Evolutionary conservation across 2,329 filamentous ascomycete genomes (phyloP).

Genomic region (Esteya vermicola): DNA sequence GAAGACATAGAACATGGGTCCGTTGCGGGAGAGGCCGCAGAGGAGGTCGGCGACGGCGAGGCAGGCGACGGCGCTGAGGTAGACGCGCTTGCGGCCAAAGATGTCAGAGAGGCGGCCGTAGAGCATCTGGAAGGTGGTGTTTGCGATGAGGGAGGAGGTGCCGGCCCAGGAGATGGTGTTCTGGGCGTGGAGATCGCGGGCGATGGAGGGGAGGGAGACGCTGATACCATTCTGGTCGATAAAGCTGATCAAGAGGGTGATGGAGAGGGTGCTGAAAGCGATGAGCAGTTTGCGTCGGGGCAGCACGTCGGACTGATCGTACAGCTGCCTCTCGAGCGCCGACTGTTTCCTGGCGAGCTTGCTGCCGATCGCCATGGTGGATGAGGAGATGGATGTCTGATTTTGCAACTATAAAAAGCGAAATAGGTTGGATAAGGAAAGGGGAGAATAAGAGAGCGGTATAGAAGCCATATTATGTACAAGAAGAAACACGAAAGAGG

Average conservation of each 20-base stretch:
- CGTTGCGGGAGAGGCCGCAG: constrained; percentile 40
- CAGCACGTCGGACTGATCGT: constrained; percentile 38
- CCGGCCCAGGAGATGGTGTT: constrained; percentile 42
- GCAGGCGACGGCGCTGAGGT: constrained; percentile 35
- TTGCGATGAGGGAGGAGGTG: constrained; percentile 37
- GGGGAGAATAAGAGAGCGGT: too few species aligned
- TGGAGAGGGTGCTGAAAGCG: constrained; percentile 35
- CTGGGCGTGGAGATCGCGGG: constrained; percentile 20
- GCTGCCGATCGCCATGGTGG: background rate
- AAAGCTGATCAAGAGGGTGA: constrained; percentile 37
- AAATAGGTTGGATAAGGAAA: too few species aligned
- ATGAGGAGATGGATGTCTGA: too few species aligned
- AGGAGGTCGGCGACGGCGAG: constrained; percentile 42
- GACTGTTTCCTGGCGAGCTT: background rate
- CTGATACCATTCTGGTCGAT: constrained; percentile 43
- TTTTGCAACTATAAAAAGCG: too few species aligned
- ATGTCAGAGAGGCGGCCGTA: constrained; percentile 50
- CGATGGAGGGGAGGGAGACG: constrained; percentile 32
- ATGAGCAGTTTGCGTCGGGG: constrained; percentile 31
- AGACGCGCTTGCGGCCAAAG: constrained; percentile 44
- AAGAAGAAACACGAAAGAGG: too few species aligned
- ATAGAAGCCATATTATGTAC: too few species aligned
- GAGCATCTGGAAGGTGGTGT: constrained; percentile 49
- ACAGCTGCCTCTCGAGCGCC: constrained; percentile 2
- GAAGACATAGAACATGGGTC: constrained; percentile 46